Percentiles rank a stretch among this genome's conserved stretches.
These are phyloP conservation scores for Aspergillus sp. DNA, from an alignment of 2,329 filamentous ascomycete genomes.

Conservation along the genomic window DNA sequence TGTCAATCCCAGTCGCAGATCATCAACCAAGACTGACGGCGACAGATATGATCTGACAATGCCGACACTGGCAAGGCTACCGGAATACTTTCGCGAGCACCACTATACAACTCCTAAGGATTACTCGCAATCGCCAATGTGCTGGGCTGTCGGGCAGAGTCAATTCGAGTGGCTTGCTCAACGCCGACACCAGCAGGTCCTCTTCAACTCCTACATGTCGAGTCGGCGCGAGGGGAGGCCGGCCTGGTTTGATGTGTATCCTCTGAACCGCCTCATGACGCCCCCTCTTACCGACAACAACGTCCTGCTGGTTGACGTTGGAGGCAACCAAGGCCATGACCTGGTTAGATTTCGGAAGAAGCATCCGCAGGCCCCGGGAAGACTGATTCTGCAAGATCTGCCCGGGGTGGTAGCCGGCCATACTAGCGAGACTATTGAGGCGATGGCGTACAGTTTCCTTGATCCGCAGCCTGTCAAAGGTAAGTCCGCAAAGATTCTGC, in stretches of 20 bases:
- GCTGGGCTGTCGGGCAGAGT: conserved; percentile 38
- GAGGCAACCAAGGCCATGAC: conserved; percentile 49
- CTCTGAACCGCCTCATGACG: conserved; percentile 30
- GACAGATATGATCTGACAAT: conserved; percentile 36
- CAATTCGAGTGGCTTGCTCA: conserved; percentile 40
- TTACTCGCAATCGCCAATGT: conserved; percentile 35
- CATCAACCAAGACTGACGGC: neutral
- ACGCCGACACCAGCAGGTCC: conserved; percentile 29
- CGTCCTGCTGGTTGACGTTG: conserved; percentile 48
- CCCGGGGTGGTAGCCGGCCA: conserved; percentile 30
- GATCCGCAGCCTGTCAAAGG: conserved; percentile 38
- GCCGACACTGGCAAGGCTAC: conserved; percentile 36
- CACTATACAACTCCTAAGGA: conserved; percentile 34
- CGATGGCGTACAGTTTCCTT: conserved; percentile 41
- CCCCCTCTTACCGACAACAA: conserved; percentile 30
- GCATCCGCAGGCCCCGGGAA: conserved; percentile 38
- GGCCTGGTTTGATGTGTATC: conserved; percentile 40
- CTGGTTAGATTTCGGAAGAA: conserved; percentile 36
- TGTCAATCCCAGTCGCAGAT: conserved; percentile 1
- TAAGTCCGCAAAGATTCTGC: conserved; percentile 5
- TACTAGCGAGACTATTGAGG: conserved; percentile 28
- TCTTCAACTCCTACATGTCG: conserved; percentile 42
- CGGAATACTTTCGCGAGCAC: conserved; percentile 35
- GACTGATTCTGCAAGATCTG: conserved; percentile 48
- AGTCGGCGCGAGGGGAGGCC: conserved; percentile 36